These are phyloP conservation scores for Choiromyces venosus DNA, from an alignment of 495 filamentous ascomycete species.

Conservation along the genomic window DNA sequence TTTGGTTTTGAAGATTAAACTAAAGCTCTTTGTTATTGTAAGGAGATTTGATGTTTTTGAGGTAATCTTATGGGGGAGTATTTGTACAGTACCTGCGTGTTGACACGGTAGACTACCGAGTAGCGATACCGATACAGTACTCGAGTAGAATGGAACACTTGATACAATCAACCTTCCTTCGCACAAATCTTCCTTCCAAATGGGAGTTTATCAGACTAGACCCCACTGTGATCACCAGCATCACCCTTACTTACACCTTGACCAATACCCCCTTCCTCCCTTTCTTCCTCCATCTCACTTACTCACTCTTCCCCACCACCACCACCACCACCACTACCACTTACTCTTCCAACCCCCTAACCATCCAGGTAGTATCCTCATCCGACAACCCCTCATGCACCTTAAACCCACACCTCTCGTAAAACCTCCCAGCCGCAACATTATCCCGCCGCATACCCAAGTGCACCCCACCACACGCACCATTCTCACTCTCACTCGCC, in stretches of 20 bases:
- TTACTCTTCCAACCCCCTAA: constrained; percentile 10
- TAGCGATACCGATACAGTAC: neutral
- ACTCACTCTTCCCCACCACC: neutral
- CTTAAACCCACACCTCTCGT: constrained; percentile 22
- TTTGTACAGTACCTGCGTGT: too few species aligned
- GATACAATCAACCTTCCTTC: neutral
- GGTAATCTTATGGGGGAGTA: neutral
- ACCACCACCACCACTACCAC: neutral
- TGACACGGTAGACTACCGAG: neutral
- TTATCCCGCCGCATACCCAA: constrained; percentile 29
- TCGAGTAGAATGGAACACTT: neutral
- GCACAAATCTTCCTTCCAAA: neutral
- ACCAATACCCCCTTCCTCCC: neutral
- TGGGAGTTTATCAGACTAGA: neutral
- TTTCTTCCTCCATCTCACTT: neutral
- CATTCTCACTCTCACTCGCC: neutral
- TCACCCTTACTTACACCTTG: neutral
- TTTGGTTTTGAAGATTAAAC: neutral
- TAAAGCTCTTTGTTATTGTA: too few species aligned
- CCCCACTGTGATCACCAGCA: neutral
- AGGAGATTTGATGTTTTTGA: neutral
- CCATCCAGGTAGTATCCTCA: constrained; percentile 25
- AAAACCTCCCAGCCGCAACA: constrained; percentile 22
- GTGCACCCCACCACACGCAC: constrained; percentile 14
- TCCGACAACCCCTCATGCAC: constrained; percentile 8